A percentile compares a stretch with the other conserved stretches of the same genome.
phyloP scores from a whole-genome alignment of 306 rosid species.

The Quercus dentata region DNA sequence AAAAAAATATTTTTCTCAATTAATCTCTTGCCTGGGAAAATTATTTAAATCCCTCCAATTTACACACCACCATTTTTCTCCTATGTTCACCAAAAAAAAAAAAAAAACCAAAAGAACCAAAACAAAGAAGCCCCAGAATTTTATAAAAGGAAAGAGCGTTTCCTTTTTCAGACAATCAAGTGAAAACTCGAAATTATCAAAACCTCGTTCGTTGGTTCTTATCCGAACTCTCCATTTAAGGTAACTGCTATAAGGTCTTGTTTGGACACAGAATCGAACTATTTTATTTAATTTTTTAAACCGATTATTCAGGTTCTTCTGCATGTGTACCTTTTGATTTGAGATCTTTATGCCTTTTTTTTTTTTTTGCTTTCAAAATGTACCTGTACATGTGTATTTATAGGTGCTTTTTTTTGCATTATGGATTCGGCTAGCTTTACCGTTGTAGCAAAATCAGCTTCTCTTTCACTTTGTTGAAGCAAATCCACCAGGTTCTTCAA shows the following conservation, averaged over 20 bases:
- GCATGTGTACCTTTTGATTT: not conserved
- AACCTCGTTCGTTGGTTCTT: no score
- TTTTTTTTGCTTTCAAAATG: not conserved
- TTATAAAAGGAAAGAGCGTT: no score
- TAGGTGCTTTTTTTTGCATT: not conserved
- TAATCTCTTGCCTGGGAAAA: not conserved
- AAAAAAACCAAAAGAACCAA: not conserved
- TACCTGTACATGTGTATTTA: no score
- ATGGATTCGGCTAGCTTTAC: conserved; percentile 20
- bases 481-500: conserved; percentile 37
- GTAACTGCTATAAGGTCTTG: conserved; percentile 2
- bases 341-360: conserved; percentile 16
- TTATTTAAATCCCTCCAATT: not conserved
- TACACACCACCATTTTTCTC: not conserved
- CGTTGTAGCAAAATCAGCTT: conserved; percentile 5
- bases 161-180: not conserved
- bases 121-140: not conserved
- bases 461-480: conserved; percentile 21
- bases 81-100: not conserved
- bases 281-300: not conserved
- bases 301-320: not conserved
- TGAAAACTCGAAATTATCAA: no score
- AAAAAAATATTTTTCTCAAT: not conserved
- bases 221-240: not conserved
- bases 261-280: not conserved